Conservation (phyloP, 2,329 filamentous ascomycete species). For the Chaetomium strumarium region DNA sequence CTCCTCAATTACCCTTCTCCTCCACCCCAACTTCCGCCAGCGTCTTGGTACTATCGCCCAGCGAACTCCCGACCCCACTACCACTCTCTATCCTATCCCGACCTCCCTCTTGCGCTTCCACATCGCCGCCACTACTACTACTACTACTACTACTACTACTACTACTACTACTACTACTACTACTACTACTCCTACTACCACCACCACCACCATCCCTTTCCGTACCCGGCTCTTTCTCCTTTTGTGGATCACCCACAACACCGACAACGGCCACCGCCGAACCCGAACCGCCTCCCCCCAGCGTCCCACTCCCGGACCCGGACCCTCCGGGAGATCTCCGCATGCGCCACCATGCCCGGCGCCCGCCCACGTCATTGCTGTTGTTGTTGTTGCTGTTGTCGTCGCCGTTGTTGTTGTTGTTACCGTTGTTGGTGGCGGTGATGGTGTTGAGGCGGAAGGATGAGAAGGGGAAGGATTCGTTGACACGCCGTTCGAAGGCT, state of each 20-base stretch:
- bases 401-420: not conserved
- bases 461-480: not conserved
- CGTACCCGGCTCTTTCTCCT: no score
- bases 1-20: no score
- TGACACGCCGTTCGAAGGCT: constrained; percentile 3
- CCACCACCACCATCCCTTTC: no score
- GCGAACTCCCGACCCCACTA: no score
- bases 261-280: no score
- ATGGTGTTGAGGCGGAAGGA: not conserved
- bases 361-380: not conserved
- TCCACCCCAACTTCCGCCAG: no score
- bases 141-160: not conserved
- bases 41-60: no score
- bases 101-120: not conserved
- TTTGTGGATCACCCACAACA: not conserved
- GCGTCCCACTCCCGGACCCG: no score
- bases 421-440: not conserved
- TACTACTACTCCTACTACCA: no score
- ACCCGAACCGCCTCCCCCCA: no score
- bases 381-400: not conserved
- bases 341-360: not conserved
- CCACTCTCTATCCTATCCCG: no score
- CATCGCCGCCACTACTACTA: not conserved
- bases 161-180: not conserved
- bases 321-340: not conserved